Evolutionary conservation across 352 stramenopile genomes (phyloP), one percentile per base, ranked within the genome.

Genomic region (Phytopythium oedochilum): DNA sequence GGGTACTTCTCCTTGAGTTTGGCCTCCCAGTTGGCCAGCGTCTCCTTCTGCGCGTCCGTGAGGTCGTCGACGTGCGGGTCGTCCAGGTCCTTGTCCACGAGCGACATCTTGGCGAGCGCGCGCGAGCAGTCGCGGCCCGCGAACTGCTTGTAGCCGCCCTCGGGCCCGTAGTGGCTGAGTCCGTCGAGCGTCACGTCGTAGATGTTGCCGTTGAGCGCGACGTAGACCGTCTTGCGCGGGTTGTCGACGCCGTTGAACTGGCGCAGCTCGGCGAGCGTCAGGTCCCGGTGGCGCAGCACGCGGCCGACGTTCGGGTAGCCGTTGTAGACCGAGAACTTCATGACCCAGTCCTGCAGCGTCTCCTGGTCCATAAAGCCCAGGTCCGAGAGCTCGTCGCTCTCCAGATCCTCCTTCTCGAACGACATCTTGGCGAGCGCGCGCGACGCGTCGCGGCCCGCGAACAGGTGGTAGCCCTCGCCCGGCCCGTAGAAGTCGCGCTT

Each of bases 161-260:
- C 89, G 2, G 90, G 80, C 32, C 92, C 92, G 71, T 99, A 99
- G 73, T 98, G 96, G 28, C 85, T 73, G 11, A 81, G 59, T 6
- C 96, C 87, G 50, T 97, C 95, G 67, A 98, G 96, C 22, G 92
- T 98, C 47, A 98, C 90, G 73, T 99, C 97, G 75, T 97, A 99
- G 40, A 99, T 96, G 53, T 97, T 96, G 60, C 94, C 86, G 20
- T 94, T 93, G 5, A 97, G 64, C 22, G 74, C 95, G 38, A 99
- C 73, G 66, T 98, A 99, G 53, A 98, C 96, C 20, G 86, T 97
- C 47, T 95, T 76, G 54, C 85, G 78, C 34, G 89, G 86, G 59
- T 87, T 80, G 66, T 92, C 75, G 20, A 87, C 62, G 59, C 88
- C 84, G 60, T 97, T 91, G 55, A 85, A 85, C 34, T 62, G 71